Base-by-base conservation (phyloP, 2,329 filamentous ascomycete species). In the Aspergillus sp. region DNA sequence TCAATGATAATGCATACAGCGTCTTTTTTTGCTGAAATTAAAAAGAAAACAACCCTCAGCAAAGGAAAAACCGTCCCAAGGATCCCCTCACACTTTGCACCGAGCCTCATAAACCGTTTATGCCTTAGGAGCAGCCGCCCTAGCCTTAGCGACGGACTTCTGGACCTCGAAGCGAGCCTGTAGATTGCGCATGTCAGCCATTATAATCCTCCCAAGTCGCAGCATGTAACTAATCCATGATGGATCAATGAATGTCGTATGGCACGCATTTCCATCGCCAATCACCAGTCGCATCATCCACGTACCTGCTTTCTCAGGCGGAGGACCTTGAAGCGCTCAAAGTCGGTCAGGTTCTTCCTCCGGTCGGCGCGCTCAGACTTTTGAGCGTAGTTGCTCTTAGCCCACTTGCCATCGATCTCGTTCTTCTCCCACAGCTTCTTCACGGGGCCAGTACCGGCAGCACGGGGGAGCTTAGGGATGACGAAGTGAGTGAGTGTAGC, bases 241-340 rank as follows among this genome's bases (percentile, higher is more conserved):
- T 19, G 19, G 19, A 19, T 19, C 19, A 19, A 19, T 19, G 19
- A 19, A 19, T 19, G 19, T 19, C 19, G 19, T 19, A 19, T 19
- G 19, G 19, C 19, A 19, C 19, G 19, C 19, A 19, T 19, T 19
- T 19, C 19, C 19, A 19, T 19, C 19, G 19, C 19, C 19, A 19
- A 19, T 19, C 19, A 19, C 19, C 19, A 19, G 19, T 19, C 19
- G 19, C 19, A 19, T 19, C 19, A 19, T 19, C 19, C 46, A 77
- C 80, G 61, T 71, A 90, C 88, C 85, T 96, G 90, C 85, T 98
- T 98, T 86, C 91, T 94, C 77, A 97, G 81, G 76, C 91, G 85
- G 83, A 97, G 81, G 67, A 97, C 93, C 87, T 98, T 96, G 88
- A 97, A 98, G 74, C 93, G 86, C 81, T 98, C 93, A 72, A 98